Evolutionary conservation across 225 moss, liverwort and hornwort species (phyloP), one percentile per base, ranked within the genome.

Genomic region (Polytrichum commune): DNA sequence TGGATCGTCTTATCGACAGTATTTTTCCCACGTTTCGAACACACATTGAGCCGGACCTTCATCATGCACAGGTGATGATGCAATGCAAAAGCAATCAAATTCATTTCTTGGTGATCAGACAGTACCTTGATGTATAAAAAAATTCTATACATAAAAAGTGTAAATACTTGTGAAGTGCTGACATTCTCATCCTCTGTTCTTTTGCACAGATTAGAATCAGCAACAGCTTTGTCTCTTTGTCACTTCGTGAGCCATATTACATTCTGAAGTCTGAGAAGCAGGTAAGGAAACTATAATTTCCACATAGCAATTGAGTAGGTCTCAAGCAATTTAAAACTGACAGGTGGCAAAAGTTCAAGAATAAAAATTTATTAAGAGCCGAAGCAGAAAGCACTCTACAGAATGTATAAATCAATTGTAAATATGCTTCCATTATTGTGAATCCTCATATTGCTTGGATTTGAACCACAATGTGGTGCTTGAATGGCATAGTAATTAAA

Each of bases 11-110:
- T 58, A 86, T 90, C 74, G 92, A 92, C 65, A 88, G 92, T 75
- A 93, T 93, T 38, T 93, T 93, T 69, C 92, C 92, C 55, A 90
- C 83, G 16, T 93, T 93, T 78, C 90, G 90, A 74, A 86, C 86
- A 78, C 84, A 87, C 72, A 93, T 93, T 64, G 92, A 93, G 76
- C 92, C 90, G 67, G 92, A 93, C 70, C 88, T 93, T 75, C 84
- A 87, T 86, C 88, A 93, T 80, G 92, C 92, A 62, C 92, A 92
- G 92, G 92, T 92, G 74, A 62, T 76, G 62, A 62, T 77, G 62
- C 58, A 72, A 29, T 63, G 66, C 62, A 13, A 35, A 8, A 9
- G 8, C 35, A 35, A 8, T 35, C 9, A 35, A 38, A 68, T 19
- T 54, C 63, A 62, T 13, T 10, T 35, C 7, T 20, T 32, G 10